phyloP scores from a whole-genome alignment of 495 filamentous ascomycete genomes.

The Monascus purpureus region DNA sequence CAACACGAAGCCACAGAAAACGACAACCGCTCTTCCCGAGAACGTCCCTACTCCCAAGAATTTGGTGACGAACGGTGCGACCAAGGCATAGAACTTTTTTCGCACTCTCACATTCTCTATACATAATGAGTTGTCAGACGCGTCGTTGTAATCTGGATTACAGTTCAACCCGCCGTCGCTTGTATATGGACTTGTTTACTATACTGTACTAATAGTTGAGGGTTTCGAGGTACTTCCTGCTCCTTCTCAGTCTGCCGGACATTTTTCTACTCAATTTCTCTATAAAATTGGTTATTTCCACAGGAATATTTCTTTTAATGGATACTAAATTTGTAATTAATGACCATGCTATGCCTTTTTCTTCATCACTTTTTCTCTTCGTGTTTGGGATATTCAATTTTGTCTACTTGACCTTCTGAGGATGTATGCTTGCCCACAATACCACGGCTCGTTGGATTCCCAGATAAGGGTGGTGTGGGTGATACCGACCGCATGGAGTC shows the following conservation, averaged over 20 bases:
- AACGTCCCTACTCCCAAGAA: no score
- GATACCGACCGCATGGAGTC: neutral
- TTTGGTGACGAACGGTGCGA: no score
- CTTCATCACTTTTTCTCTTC: no score
- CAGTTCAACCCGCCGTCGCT: no score
- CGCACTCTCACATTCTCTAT: constrained; percentile 1
- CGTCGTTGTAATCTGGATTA: no score
- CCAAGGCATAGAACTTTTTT: constrained; percentile 1
- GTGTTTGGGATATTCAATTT: no score
- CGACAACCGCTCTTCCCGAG: no score
- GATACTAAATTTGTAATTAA: neutral
- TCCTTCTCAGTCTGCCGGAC: neutral
- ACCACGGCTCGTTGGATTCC: no score
- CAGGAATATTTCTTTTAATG: neutral
- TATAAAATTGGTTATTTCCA: neutral
- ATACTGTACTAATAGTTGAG: constrained; percentile 13
- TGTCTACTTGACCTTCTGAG: no score
- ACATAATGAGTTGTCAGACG: constrained; percentile 23
- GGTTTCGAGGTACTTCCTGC: constrained; percentile 1
- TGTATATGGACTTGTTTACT: constrained; percentile 4
- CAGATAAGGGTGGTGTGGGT: no score
- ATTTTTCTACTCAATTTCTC: neutral
- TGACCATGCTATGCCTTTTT: neutral
- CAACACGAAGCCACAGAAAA: constrained; percentile 19
- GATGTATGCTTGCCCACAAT: no score